Evolutionary conservation across 257 asterid species (phyloP).

Genomic region (Lavandula angustifolia): DNA sequence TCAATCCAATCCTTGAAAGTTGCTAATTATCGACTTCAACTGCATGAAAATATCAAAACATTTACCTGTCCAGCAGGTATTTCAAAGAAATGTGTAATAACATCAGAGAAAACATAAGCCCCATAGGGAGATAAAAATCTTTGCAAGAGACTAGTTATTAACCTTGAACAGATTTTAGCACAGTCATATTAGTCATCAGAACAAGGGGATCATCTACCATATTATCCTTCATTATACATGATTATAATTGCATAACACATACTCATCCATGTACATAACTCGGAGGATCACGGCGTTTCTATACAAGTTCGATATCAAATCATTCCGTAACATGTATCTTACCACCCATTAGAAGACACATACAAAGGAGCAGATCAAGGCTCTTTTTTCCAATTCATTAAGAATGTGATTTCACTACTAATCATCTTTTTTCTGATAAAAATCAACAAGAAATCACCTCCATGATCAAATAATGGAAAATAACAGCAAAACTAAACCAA

Average conservation of each 20-base stretch:
- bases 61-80: neutral
- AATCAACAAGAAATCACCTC: neutral
- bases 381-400: conserved; percentile 1
- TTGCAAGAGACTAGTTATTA: neutral
- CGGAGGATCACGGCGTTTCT: too few species aligned
- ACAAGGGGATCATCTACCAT: neutral
- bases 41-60: conserved; percentile 14
- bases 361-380: neutral
- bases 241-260: neutral
- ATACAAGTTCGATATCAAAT: neutral
- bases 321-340: neutral
- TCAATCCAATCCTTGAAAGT: neutral
- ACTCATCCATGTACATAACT: neutral
- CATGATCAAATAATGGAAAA: conserved; percentile 12
- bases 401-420: neutral
- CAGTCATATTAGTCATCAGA: neutral
- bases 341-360: neutral
- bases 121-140: neutral
- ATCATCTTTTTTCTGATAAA: neutral
- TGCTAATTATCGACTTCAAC: neutral
- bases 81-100: neutral
- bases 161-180: conserved; percentile 2
- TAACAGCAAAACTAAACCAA: neutral
- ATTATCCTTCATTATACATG: neutral
- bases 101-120: neutral